A percentile compares a stretch with the other conserved stretches of the same genome.
Evolutionary conservation across 306 rosid species (phyloP).

Genomic region (Mucuna pruriens): DNA sequence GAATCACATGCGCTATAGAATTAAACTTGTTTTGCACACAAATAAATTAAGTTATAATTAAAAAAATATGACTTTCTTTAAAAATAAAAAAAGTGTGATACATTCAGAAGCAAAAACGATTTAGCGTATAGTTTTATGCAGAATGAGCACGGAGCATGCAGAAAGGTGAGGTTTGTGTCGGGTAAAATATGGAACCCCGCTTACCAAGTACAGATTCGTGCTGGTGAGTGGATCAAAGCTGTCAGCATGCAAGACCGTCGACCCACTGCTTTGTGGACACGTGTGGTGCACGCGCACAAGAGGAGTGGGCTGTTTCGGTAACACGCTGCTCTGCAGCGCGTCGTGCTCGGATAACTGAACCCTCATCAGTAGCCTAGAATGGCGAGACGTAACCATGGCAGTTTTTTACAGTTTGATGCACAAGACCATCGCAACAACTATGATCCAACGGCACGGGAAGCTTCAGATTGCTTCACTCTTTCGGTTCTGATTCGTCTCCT

Average conservation of each 20-base stretch:
- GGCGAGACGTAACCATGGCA: slow-evolving; percentile 29
- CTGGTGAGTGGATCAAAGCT: slow-evolving; percentile 3
- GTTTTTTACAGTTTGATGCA: slow-evolving; percentile 43
- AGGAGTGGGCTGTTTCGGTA: not conserved
- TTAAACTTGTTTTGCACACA: not conserved
- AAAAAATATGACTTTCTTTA: not conserved
- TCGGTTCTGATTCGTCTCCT: no score
- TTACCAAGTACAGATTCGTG: slow-evolving; percentile 40
- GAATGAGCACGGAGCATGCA: slow-evolving; percentile 4
- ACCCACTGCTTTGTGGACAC: not conserved
- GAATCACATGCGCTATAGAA: not conserved
- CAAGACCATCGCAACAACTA: not conserved
- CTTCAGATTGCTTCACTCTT: no score
- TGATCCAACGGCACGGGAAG: no score
- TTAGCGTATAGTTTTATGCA: no score
- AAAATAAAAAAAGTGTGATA: no score
- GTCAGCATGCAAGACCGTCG: not conserved
- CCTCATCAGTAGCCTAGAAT: slow-evolving; percentile 15
- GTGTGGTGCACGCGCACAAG: not conserved
- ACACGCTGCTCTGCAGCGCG: slow-evolving; percentile 17
- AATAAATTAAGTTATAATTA: not conserved
- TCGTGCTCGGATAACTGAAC: not conserved
- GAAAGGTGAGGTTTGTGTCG: slow-evolving; percentile 32
- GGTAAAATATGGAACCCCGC: slow-evolving; percentile 26
- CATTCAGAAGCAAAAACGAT: not conserved